Evolutionary conservation across 805 yeast species (phyloP), one percentile per base, ranked within the genome.

Genomic region (Yamadazyma philogaea): DNA sequence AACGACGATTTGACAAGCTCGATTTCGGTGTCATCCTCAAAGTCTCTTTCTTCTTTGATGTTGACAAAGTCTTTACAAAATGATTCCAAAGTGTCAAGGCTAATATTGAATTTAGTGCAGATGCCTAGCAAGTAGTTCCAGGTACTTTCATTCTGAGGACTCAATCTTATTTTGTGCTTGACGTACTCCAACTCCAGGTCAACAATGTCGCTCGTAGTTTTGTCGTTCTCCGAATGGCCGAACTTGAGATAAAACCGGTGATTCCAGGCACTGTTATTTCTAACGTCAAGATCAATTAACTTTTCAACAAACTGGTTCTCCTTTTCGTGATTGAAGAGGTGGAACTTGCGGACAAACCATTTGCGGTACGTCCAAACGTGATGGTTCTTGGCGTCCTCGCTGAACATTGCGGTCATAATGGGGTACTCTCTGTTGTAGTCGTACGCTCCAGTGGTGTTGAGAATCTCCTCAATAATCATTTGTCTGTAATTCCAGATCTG

Each of bases 401-500:
- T 78, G 4, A 93, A 62, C 84, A 91, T 84, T 36, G 74, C 63
- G 30, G 74, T 74, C 32, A 85, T 67, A 17, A 88, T 72, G 2
- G 86, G 83, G 39, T 72, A 70, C 57, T 93, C 98, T 28, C 81
- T 66, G 36, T 21, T 34, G 19, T 24, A 16, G 3, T 46, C 34
- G 20, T 54, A 44, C 7, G 47, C 46, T 21, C 26, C 48, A 44
- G 37, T 18, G 6, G 35, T 28, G 27, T 30, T 38, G 39, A 59
- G n/a, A 27, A 68, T 59, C 42, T 50, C 37, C 32, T 71, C 71
- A 42, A 84, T 64, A 7, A 91, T 57, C 26, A 80, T 66, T 55
- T 84, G 90, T 43, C 97, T 76, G 57, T 91, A 90, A 53, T 90
- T 87, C 97, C 98, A 93, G n/a, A 91, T 84, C 61, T 93, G 99